Base-by-base conservation (phyloP, 495 filamentous ascomycete species). In the Lepraria neglecta region DNA sequence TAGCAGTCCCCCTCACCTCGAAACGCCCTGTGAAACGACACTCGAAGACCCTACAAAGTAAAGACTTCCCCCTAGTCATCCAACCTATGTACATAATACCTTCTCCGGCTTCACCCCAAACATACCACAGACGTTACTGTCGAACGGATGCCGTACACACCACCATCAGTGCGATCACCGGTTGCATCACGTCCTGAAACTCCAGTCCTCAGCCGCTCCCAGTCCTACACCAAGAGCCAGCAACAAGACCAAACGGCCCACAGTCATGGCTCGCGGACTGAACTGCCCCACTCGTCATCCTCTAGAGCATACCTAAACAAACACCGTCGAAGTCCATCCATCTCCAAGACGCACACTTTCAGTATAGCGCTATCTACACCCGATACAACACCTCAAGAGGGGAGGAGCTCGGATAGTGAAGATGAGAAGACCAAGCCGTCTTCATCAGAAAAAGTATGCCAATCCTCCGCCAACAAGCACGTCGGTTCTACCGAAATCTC, bases 101-200 rank as follows among this genome's bases (percentile, higher is more conserved):
- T 12, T 54, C 33, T 59, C 27, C 6, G 35, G 14, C 44, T 44
- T 27, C 40, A 31, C 19, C 51, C 54, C 40, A 54, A 27, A 50
- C 38, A 47, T 46, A 21, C 43, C 11, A 19, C 33, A 52, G 58
- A 48, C 42, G 27, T 52, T 31, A 31, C 43, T 28, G 43, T 72
- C 65, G 63, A 57, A 63, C 65, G 69, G 64, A 94, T 94, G 89
- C 89, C 89, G 76, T 94, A 94, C 78, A 94, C 89, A 69, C 89
- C 89, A 42, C 89, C 89, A 33, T 54, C 51, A 42, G 78, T 84
- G 64, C 84, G 80, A 74, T 91, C 89, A 58, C 89, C 89, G 71
- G 82, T 81, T 67, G 80, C 86, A 17, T 71, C 69, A 42, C 28
- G 59, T 52, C 71, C 82, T 56, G 69, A 76, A 24, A 69, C 59